These are phyloP conservation scores for Tricharina praecox DNA, from an alignment of 495 filamentous ascomycete species.

Conservation along the genomic window DNA sequence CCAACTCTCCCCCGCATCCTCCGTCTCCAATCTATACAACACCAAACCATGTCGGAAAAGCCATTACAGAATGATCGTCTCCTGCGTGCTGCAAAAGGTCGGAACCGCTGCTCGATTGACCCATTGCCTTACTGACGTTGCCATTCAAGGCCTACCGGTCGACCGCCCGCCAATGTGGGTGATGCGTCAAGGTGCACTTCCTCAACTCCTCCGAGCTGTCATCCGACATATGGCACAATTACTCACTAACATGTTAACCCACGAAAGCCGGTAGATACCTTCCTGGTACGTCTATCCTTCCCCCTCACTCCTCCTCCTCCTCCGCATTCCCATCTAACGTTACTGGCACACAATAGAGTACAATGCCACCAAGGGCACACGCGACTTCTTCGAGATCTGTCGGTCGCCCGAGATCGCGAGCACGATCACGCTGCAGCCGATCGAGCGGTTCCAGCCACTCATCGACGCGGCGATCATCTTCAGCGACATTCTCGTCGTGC, in stretches of 20 bases:
- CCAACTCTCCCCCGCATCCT: too few relatives aligned
- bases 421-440: conserved; percentile 77
- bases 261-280: conserved; percentile 79
- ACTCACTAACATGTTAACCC: background rate
- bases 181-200: conserved; percentile 76
- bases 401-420: conserved; percentile 82
- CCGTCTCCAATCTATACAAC: too few relatives aligned
- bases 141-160: conserved; percentile 58
- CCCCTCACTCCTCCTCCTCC: background rate
- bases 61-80: conserved; percentile 82
- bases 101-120: background rate
- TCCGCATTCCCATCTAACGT: background rate
- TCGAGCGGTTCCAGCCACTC: conserved; percentile 75
- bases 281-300: conserved; percentile 32
- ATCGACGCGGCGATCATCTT: conserved; percentile 98
- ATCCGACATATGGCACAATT: too few relatives aligned
- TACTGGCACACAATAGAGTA: conserved; percentile 53
- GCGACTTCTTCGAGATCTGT: conserved; percentile 96
- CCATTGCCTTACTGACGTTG: background rate
- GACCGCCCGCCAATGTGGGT: conserved; percentile 93
- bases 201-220: too few relatives aligned
- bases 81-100: conserved; percentile 75
- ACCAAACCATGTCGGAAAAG: conserved; percentile 48
- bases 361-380: conserved; percentile 71
- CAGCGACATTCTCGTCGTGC: conserved; percentile 94